A percentile compares a stretch with the other conserved stretches of the same genome.
phyloP scores from a whole-genome alignment of 1,284 basidiomycete genomes.

The Moesziomyces sp. region DNA sequence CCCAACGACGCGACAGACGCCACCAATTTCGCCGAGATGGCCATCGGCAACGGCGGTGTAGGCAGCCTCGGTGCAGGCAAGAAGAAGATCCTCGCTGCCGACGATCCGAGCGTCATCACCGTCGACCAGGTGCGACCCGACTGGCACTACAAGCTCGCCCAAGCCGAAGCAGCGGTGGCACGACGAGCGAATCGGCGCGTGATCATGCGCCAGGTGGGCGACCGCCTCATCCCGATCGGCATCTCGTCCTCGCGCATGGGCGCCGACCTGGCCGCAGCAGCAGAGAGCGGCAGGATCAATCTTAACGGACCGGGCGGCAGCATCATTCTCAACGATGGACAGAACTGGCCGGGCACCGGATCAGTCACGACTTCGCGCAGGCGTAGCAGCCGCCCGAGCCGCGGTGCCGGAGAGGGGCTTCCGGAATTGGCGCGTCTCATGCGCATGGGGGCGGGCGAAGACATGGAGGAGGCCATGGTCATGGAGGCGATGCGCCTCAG shows the following conservation, averaged over 20 bases:
- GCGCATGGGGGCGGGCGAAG: conserved; percentile 83
- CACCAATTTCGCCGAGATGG: conserved; percentile 52
- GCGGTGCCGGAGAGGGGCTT: conserved; percentile 26
- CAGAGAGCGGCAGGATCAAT: conserved; percentile 49
- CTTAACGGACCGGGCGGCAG: conserved; percentile 64
- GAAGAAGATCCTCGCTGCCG: conserved; percentile 49
- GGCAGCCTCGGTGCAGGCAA: conserved; percentile 22
- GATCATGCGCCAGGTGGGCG: conserved; percentile 98
- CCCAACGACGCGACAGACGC: conserved; percentile 43
- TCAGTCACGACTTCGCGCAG: conserved; percentile 30
- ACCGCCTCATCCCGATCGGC: conserved; percentile 93
- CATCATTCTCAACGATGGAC: conserved; percentile 62
- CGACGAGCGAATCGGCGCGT: conserved; percentile 85
- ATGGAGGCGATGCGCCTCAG: conserved; percentile 99
- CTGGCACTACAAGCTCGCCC: conserved; percentile 59
- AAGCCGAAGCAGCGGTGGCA: conserved; percentile 56
- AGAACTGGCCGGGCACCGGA: conserved; percentile 40
- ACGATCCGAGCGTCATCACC: conserved; percentile 58
- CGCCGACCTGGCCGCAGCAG: conserved; percentile 56
- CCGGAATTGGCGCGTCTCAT: conserved; percentile 81
- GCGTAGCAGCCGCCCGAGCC: conserved; percentile 42
- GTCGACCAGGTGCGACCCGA: conserved; percentile 64
- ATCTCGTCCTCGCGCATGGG: conserved; percentile 76
- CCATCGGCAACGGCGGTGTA: conserved; percentile 50
- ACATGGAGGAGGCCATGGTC: conserved; percentile 95